phyloP scores from a whole-genome alignment of 768 basidiomycete genomes.

The Suillus alpinus region DNA sequence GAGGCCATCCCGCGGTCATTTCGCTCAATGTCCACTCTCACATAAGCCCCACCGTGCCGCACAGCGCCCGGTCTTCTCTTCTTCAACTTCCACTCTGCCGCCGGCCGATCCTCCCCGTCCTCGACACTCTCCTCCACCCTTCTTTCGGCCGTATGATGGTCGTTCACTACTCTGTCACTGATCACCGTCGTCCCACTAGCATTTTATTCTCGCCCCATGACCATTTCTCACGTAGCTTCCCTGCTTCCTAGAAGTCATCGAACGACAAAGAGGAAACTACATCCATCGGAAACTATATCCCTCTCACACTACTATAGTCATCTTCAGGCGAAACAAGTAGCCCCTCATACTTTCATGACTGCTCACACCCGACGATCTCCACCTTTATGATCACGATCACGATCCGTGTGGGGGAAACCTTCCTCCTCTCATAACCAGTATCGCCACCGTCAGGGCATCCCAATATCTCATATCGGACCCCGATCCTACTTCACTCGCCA shows the following conservation, averaged over 20 bases:
- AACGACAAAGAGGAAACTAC: not conserved
- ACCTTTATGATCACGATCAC: not conserved
- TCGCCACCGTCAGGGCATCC: not conserved
- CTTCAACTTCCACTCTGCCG: not conserved
- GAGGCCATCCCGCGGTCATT: constrained; percentile 1
- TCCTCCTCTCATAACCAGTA: not conserved
- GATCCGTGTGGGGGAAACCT: not conserved
- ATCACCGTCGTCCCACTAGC: constrained; percentile 1
- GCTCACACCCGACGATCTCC: not conserved
- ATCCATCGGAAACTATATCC: too few species aligned
- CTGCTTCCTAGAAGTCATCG: not conserved
- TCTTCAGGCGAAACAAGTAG: not conserved
- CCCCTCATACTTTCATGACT: not conserved
- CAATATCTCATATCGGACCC: not conserved
- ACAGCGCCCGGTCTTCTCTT: not conserved
- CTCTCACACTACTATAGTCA: too few species aligned
- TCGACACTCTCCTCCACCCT: not conserved
- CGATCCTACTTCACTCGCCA: not conserved
- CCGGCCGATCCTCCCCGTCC: not conserved
- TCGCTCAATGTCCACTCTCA: not conserved
- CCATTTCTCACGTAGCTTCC: not conserved
- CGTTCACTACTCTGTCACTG: not conserved
- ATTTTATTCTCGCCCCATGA: not conserved
- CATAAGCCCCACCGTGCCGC: constrained; percentile 2
- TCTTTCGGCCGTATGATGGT: not conserved